Conservation (phyloP, 257 asterid species). For the Nicotiana otophora region DNA sequence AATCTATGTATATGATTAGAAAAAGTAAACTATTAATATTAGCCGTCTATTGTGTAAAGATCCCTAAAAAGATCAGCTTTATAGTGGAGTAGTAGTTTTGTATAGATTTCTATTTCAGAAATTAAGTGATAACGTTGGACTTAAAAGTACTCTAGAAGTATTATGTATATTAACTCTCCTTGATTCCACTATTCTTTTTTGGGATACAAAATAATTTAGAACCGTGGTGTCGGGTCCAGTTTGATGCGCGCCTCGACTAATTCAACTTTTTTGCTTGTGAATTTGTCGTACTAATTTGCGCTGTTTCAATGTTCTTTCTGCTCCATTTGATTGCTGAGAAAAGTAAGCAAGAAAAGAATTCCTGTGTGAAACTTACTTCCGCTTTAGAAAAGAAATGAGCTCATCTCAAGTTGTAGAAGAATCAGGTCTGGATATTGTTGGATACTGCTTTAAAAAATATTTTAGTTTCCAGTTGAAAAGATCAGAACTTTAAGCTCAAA, state of each 20-base stretch:
- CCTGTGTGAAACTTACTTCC: background rate
- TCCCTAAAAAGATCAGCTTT: no score
- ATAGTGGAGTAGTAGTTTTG: no score
- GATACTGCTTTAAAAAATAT: background rate
- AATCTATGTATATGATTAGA: no score
- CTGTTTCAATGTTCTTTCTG: slow-evolving; percentile 3
- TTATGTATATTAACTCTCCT: background rate
- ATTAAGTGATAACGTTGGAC: background rate
- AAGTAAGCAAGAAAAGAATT: background rate
- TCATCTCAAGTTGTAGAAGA: background rate
- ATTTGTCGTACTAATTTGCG: background rate
- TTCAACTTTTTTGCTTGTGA: no score
- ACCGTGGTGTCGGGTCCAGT: background rate
- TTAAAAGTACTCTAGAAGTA: no score
- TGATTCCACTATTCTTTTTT: background rate
- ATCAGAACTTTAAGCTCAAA: background rate
- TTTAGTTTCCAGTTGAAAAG: background rate
- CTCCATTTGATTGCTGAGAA: slow-evolving; percentile 9
- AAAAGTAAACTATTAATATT: no score
- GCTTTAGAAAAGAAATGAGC: background rate
- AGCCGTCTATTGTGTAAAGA: no score
- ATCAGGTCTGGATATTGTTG: background rate
- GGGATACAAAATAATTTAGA: background rate
- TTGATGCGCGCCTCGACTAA: background rate
- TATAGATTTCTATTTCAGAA: no score